These are phyloP conservation scores for Yamadazyma kitorensis DNA, from an alignment of 805 yeast species.

Conservation along the genomic window DNA sequence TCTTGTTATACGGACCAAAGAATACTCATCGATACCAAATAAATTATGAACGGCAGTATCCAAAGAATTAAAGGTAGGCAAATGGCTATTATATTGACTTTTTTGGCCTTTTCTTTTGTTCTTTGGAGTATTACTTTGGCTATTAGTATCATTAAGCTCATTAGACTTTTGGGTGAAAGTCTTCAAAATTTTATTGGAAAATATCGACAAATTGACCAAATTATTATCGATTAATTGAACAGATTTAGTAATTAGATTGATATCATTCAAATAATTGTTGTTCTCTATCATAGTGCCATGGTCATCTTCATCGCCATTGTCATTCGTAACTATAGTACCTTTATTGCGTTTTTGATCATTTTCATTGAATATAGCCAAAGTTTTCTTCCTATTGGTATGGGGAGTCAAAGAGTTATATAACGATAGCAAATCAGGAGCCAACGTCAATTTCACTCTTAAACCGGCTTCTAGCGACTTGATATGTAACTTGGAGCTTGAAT, in stretches of 20 bases:
- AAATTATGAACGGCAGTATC: conserved; percentile 45
- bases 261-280: conserved; percentile 10
- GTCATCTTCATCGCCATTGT: neutral
- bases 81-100: neutral
- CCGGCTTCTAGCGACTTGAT: conserved; percentile 50
- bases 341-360: conserved; percentile 6
- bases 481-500: conserved; percentile 27
- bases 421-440: conserved; percentile 42
- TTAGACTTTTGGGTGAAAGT: conserved; percentile 22
- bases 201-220: conserved; percentile 34
- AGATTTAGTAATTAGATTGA: conserved; percentile 16
- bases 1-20: conserved; percentile 51
- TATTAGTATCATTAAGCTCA: conserved; percentile 6
- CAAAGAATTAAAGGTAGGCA: conserved; percentile 39
- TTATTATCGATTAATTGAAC: conserved; percentile 39
- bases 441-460: conserved; percentile 46
- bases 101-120: conserved; percentile 8
- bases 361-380: conserved; percentile 10
- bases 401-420: conserved; percentile 44
- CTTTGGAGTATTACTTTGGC: too few relatives aligned
- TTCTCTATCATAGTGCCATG: conserved; percentile 4
- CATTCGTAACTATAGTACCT: too few relatives aligned
- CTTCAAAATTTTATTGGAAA: conserved; percentile 36
- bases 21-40: conserved; percentile 40
- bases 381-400: conserved; percentile 22